Evolutionary conservation across 495 filamentous ascomycete species (phyloP).

Genomic region (Penicillium soppii): DNA sequence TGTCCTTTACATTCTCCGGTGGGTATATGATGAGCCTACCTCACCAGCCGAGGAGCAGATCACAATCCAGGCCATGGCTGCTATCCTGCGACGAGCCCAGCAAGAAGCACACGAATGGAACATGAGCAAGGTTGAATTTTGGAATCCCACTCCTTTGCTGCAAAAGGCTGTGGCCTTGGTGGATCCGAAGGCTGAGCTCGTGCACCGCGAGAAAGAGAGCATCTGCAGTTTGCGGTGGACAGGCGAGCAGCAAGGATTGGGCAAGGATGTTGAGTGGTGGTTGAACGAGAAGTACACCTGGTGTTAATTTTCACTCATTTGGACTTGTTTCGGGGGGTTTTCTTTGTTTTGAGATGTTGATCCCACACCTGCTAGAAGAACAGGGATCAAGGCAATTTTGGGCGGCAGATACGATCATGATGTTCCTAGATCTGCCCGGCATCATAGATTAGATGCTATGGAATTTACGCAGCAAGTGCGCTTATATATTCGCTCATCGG

Average conservation of each 20-base stretch:
- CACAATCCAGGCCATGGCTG: slow-evolving; percentile 45
- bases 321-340: slow-evolving; percentile 4
- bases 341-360: slow-evolving; percentile 5
- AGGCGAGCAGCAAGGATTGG: slow-evolving; percentile 45
- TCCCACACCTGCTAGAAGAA: neutral
- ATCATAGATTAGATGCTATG: slow-evolving; percentile 15
- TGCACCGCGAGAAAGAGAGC: slow-evolving; percentile 61
- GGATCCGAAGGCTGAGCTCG: slow-evolving; percentile 44
- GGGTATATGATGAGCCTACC: slow-evolving; percentile 63
- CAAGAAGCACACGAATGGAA: slow-evolving; percentile 56
- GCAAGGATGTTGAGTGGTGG: slow-evolving; percentile 73
- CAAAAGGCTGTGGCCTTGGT: slow-evolving; percentile 60
- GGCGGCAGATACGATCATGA: slow-evolving; percentile 19
- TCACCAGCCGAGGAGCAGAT: slow-evolving; percentile 37
- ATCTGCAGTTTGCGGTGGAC: slow-evolving; percentile 67
- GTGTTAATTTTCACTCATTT: slow-evolving; percentile 57
- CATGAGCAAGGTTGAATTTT: slow-evolving; percentile 59
- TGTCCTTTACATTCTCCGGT: slow-evolving; percentile 73
- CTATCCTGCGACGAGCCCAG: slow-evolving; percentile 54
- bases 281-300: slow-evolving; percentile 92
- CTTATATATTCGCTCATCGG: slow-evolving; percentile 24
- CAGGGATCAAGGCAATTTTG: slow-evolving; percentile 2
- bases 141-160: slow-evolving; percentile 61
- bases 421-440: slow-evolving; percentile 20
- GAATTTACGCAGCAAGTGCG: slow-evolving; percentile 16